Conservation (phyloP, 768 basidiomycete species). For the Agrocybe praecox region DNA sequence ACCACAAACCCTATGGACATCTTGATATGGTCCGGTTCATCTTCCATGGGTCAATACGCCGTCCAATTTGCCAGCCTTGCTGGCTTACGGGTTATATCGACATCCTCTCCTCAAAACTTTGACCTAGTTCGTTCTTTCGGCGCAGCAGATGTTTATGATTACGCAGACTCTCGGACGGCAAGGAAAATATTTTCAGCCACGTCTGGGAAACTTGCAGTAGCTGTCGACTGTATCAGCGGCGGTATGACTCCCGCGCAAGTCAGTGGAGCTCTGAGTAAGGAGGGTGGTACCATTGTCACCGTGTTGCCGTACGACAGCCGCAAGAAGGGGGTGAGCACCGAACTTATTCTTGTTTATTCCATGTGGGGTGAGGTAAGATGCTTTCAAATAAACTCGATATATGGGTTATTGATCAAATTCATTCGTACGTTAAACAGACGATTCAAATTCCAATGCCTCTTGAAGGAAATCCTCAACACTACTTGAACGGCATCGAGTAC, state of each 20-base stretch:
- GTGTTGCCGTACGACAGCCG: constrained; percentile 22
- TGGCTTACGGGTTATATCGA: constrained; percentile 46
- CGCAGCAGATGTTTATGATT: constrained; percentile 44
- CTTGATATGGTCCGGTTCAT: constrained; percentile 19
- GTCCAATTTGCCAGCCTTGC: constrained; percentile 28
- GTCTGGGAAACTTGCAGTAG: constrained; percentile 21
- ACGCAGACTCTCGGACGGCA: constrained; percentile 28
- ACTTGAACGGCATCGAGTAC: constrained; percentile 16
- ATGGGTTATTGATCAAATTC: neutral
- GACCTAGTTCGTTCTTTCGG: constrained; percentile 22
- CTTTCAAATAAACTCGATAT: neutral
- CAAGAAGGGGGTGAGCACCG: constrained; percentile 16
- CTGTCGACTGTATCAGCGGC: constrained; percentile 29
- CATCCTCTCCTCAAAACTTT: constrained; percentile 33
- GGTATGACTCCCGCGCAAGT: constrained; percentile 25
- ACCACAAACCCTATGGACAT: constrained; percentile 11
- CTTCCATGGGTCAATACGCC: constrained; percentile 14
- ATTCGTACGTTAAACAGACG: neutral
- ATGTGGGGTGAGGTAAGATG: constrained; percentile 21
- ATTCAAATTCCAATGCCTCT: constrained; percentile 5
- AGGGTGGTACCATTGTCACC: constrained; percentile 24
- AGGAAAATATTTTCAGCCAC: constrained; percentile 27
- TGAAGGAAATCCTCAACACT: constrained; percentile 10
- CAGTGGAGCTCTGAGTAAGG: constrained; percentile 19
- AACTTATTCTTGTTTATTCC: constrained; percentile 21